Conservation (phyloP, 345 rosid genomes). For the Eucalyptus regnans region DNA sequence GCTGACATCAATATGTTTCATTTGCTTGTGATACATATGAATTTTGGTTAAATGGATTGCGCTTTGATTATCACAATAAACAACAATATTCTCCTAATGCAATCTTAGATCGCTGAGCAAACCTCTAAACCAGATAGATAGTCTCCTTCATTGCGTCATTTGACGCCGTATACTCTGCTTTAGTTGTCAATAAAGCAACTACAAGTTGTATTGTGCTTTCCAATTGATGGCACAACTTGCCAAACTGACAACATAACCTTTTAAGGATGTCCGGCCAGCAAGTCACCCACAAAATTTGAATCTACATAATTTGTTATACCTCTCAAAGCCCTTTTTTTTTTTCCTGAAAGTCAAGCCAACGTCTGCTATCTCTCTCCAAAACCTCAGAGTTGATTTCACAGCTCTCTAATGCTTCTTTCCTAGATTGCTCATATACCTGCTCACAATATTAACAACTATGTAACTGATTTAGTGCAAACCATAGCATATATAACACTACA, state of each 20-base stretch:
- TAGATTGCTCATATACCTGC: neutral
- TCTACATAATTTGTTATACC: neutral
- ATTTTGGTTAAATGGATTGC: neutral
- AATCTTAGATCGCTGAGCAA: neutral
- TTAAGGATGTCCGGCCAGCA: neutral
- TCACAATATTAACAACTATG: neutral
- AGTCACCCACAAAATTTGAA: neutral
- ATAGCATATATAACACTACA: neutral
- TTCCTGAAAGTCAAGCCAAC: neutral
- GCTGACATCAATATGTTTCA: neutral
- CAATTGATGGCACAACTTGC: neutral
- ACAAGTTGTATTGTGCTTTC: neutral
- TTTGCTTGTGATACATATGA: neutral
- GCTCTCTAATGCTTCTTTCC: neutral
- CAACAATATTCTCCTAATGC: neutral
- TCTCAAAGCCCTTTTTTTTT: neutral
- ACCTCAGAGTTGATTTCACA: neutral
- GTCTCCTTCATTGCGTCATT: neutral
- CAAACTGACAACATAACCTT: neutral
- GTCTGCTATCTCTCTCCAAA: neutral
- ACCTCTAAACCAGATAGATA: neutral
- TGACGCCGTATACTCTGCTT: neutral
- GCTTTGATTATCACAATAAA: neutral
- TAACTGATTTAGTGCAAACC: neutral
- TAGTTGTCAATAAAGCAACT: neutral